A percentile compares a stretch with the other conserved stretches of the same genome.
Evolutionary conservation across 805 yeast genomes (phyloP).

Genomic region (Saccharomycopsis babjevae): DNA sequence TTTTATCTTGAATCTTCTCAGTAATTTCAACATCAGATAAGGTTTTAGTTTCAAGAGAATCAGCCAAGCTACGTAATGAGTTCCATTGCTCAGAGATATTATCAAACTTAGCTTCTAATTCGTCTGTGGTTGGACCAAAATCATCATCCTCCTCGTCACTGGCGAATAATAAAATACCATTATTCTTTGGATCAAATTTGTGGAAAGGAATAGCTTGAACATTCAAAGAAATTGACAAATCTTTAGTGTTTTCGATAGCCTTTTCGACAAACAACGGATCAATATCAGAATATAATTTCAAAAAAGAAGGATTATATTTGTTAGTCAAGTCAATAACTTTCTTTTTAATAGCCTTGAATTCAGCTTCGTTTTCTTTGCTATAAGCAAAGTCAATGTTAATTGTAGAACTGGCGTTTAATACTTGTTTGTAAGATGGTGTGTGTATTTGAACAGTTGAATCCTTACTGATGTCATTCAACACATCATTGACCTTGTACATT

Average conservation of each 20-base stretch:
- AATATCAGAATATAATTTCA: constrained; percentile 50
- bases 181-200: constrained; percentile 26
- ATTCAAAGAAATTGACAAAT: constrained; percentile 34
- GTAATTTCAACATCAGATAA: constrained; percentile 24
- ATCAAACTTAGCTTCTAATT: constrained; percentile 43
- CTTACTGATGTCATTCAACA: constrained; percentile 33
- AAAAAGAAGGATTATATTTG: constrained; percentile 55
- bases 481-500: constrained; percentile 45
- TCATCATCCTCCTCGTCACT: constrained; percentile 43
- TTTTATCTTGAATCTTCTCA: not conserved
- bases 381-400: constrained; percentile 54
- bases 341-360: constrained; percentile 53
- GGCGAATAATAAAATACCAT: constrained; percentile 46
- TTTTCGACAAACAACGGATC: constrained; percentile 47
- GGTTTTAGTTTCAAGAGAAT: constrained; percentile 39
- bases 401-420: constrained; percentile 32
- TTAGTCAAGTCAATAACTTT: constrained; percentile 67
- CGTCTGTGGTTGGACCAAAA: constrained; percentile 60
- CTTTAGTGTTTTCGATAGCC: constrained; percentile 33
- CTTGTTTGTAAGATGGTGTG: constrained; percentile 36
- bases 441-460: constrained; percentile 36
- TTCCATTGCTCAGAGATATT: constrained; percentile 46
- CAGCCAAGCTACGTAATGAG: constrained; percentile 47
- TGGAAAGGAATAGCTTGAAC: constrained; percentile 55
- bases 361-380: constrained; percentile 35